These are phyloP conservation scores for Cinchona pubescens DNA, from an alignment of 257 asterid genomes.

Conservation along the genomic window DNA sequence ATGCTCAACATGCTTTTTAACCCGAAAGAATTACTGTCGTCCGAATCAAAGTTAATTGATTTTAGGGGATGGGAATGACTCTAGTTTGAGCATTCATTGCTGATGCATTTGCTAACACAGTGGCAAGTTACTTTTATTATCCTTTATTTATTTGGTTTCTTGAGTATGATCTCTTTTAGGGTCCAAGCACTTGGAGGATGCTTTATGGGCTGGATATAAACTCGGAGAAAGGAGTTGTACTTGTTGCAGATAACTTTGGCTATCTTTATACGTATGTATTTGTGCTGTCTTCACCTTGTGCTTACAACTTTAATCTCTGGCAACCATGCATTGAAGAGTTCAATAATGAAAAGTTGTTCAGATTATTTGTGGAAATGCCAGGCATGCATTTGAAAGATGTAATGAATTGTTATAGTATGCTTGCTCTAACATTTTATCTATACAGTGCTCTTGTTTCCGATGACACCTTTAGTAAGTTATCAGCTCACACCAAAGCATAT, in stretches of 20 bases:
- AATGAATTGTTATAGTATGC: background rate
- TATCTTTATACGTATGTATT: conserved; percentile 65
- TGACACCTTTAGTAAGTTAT: background rate
- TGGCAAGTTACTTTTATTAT: background rate
- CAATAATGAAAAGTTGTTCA: background rate
- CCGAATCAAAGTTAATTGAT: background rate
- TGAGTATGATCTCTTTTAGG: conserved; percentile 42
- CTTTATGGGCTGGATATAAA: conserved; percentile 89
- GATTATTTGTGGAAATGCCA: background rate
- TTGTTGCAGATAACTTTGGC: conserved; percentile 90
- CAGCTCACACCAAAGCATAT: background rate
- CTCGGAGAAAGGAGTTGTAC: conserved; percentile 59
- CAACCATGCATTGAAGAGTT: background rate
- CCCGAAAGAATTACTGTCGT: background rate
- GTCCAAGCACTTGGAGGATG: conserved; percentile 89
- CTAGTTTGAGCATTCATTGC: background rate
- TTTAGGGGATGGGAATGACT: background rate
- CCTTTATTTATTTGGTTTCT: background rate
- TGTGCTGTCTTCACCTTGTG: conserved; percentile 8
- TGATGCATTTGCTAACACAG: background rate
- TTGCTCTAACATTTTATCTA: background rate
- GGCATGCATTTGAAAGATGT: background rate
- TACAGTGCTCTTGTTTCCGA: background rate
- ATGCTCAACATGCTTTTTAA: background rate
- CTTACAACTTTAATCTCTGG: background rate